phyloP scores from a whole-genome alignment of 345 rosid species.

The Cardamine chenopodiifolia region DNA sequence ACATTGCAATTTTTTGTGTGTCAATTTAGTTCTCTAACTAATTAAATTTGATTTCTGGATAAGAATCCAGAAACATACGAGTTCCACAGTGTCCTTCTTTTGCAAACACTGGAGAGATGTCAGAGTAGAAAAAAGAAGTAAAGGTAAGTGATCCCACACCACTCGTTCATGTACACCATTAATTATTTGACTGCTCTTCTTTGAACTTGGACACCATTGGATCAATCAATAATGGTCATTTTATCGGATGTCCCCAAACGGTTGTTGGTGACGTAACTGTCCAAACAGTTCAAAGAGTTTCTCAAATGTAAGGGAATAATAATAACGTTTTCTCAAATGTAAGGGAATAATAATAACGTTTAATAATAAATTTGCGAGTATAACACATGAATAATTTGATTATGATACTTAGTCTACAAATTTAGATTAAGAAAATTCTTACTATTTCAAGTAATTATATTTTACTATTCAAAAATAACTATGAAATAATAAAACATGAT shows the following conservation, averaged over 20 bases:
- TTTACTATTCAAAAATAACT: neutral
- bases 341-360: neutral
- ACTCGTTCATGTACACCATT: slow-evolving; percentile 26
- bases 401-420: neutral
- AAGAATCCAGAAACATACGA: slow-evolving; percentile 36
- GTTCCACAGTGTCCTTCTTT: slow-evolving; percentile 43
- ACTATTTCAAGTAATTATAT: neutral
- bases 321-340: neutral
- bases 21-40: neutral
- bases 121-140: slow-evolving; percentile 27
- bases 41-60: slow-evolving; percentile 9
- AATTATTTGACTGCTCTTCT: slow-evolving; percentile 29
- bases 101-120: slow-evolving; percentile 34
- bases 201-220: slow-evolving; percentile 38
- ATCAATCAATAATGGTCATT: slow-evolving; percentile 33
- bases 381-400: neutral
- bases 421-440: no score
- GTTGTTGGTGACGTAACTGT: slow-evolving; percentile 19
- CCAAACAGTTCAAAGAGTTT: neutral
- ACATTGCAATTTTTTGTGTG: slow-evolving; percentile 1
- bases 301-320: neutral
- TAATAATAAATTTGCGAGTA: neutral
- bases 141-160: slow-evolving; percentile 36
- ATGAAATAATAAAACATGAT: neutral
- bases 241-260: slow-evolving; percentile 1